Percentiles rank a stretch among this genome's conserved stretches.
These are phyloP conservation scores for Elymus sibiricus DNA, from an alignment of 176 grass and related monocot genomes.

Conservation along the genomic window DNA sequence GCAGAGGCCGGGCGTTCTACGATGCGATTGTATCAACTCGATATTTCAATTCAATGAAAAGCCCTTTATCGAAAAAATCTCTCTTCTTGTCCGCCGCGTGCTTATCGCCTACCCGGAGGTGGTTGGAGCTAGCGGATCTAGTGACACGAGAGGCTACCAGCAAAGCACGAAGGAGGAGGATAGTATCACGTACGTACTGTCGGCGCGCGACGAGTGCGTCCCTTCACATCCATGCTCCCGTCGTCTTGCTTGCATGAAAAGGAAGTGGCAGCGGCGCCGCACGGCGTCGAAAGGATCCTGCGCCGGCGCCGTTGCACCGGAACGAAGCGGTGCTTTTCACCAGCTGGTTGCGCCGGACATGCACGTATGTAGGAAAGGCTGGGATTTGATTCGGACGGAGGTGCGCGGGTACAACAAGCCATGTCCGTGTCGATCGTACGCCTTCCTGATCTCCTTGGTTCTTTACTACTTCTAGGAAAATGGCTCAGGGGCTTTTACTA, in stretches of 20 bases:
- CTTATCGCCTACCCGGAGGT: background rate
- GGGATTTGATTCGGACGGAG: background rate
- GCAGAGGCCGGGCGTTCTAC: too few species aligned
- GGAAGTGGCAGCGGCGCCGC: background rate
- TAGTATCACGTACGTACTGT: background rate
- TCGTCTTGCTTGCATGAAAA: background rate
- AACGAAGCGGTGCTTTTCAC: background rate
- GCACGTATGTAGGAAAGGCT: background rate
- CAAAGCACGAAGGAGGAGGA: background rate
- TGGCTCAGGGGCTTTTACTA: background rate
- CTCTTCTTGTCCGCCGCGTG: too few species aligned
- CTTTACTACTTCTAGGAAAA: background rate
- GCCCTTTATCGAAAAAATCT: too few species aligned
- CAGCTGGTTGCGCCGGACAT: background rate
- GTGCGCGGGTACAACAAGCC: background rate
- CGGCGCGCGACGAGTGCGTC: background rate
- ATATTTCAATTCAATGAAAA: too few species aligned
- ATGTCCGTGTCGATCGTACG: background rate
- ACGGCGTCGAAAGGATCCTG: background rate
- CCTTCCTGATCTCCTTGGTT: background rate
- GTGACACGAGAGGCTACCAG: conserved; percentile 2
- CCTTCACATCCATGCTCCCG: background rate
- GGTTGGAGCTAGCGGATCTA: background rate
- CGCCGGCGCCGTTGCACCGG: background rate
- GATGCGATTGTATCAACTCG: too few species aligned